Percentiles rank a stretch among this genome's conserved stretches.
Conservation (phyloP, 106 monocot genomes). For the Allium cepa region DNA sequence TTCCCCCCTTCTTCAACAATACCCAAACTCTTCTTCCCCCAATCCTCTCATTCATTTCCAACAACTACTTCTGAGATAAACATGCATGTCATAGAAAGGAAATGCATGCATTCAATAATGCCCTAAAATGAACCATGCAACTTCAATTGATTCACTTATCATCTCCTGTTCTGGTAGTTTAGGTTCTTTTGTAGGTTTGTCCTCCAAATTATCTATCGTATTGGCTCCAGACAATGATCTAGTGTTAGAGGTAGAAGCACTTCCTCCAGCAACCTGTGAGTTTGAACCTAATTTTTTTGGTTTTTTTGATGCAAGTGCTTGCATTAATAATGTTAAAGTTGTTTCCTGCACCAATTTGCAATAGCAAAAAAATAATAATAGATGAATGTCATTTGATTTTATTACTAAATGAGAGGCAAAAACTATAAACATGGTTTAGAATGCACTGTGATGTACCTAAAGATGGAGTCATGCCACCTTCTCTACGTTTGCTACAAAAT, state of each 20-base stretch:
- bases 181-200: constrained; percentile 11
- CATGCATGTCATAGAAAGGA: background rate
- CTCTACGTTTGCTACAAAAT: constrained; percentile 51
- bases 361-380: background rate
- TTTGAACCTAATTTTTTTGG: constrained; percentile 21
- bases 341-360: constrained; percentile 36
- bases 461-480: constrained; percentile 67
- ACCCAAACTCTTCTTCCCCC: no score
- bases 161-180: constrained; percentile 6
- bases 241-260: constrained; percentile 15
- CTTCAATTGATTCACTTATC: constrained; percentile 1
- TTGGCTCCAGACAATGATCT: constrained; percentile 36
- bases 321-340: constrained; percentile 49
- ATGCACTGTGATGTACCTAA: constrained; percentile 37
- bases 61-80: no score
- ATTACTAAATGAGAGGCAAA: background rate
- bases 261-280: constrained; percentile 18
- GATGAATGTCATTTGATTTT: background rate
- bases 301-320: constrained; percentile 59
- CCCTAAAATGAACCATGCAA: constrained; percentile 12
- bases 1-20: no score
- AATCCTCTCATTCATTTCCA: no score
- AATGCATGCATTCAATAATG: background rate
- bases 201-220: constrained; percentile 6
- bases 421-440: background rate